Percentiles rank a stretch among this genome's conserved stretches.
These are phyloP conservation scores for Stemphylium vesicarium DNA, from an alignment of 2,329 filamentous ascomycete species.

Conservation along the genomic window DNA sequence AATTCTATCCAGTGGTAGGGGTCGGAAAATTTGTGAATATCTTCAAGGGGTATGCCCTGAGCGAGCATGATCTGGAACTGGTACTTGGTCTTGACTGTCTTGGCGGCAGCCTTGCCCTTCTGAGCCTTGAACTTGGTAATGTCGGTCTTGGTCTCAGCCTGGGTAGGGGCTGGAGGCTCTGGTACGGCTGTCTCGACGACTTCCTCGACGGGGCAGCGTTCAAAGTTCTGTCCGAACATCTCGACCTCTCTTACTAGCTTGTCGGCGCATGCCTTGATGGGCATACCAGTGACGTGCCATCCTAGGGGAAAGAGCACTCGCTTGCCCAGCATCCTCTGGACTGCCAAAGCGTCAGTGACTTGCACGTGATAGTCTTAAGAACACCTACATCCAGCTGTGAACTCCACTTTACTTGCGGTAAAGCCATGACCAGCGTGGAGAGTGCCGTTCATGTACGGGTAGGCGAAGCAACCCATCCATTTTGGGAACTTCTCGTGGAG, in stretches of 20 bases:
- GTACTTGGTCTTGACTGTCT: conserved; percentile 93
- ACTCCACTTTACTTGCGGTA: conserved; percentile 91
- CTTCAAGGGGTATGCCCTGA: conserved; percentile 82
- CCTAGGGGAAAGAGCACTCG: conserved; percentile 86
- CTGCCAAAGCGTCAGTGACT: neutral
- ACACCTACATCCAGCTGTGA: conserved; percentile 70
- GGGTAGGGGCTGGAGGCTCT: conserved; percentile 63
- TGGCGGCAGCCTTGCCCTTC: conserved; percentile 83
- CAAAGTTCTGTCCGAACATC: conserved; percentile 86
- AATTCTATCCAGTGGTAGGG: conserved; percentile 89
- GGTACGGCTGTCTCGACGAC: conserved; percentile 56
- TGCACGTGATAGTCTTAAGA: neutral
- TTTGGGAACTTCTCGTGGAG: conserved; percentile 84
- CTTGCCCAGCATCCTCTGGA: conserved; percentile 89
- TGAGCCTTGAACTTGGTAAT: conserved; percentile 83
- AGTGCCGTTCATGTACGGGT: conserved; percentile 55
- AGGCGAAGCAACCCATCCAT: conserved; percentile 83
- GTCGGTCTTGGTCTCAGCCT: conserved; percentile 74
- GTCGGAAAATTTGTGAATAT: conserved; percentile 93
- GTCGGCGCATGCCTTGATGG: conserved; percentile 93
- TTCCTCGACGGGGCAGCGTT: conserved; percentile 64
- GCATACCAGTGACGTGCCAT: conserved; percentile 95
- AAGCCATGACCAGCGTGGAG: conserved; percentile 93
- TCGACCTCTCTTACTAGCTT: conserved; percentile 90
- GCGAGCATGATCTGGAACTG: conserved; percentile 95